These are phyloP conservation scores for Saksenaea oblongispora DNA, from an alignment of 371 early-diverging fungal genomes.

Conservation along the genomic window DNA sequence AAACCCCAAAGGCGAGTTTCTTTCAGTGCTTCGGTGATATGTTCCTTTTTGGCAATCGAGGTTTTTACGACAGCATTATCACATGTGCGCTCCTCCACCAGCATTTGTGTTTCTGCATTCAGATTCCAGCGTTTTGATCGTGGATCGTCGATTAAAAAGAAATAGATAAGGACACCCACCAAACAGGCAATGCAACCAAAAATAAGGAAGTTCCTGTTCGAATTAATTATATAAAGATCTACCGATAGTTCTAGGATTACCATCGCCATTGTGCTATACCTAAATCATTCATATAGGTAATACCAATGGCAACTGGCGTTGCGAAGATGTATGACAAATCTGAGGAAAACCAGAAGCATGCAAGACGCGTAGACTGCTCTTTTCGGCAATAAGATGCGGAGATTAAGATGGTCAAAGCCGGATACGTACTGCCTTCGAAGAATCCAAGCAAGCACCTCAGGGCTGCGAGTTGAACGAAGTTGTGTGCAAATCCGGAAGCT, in stretches of 20 bases:
- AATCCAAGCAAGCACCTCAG: conserved; percentile 40
- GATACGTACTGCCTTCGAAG: conserved; percentile 26
- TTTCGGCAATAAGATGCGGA: conserved; percentile 1
- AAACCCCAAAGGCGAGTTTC: conserved; percentile 27
- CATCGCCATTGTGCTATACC: conserved; percentile 27
- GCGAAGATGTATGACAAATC: conserved; percentile 39
- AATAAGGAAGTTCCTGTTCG: conserved; percentile 11
- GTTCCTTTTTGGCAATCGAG: conserved; percentile 20
- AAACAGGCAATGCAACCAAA: conserved; percentile 22
- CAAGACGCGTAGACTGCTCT: conserved; percentile 12
- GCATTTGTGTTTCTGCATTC: conserved; percentile 20
- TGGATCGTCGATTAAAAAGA: conserved; percentile 28
- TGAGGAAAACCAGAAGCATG: conserved; percentile 7
- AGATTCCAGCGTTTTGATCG: neutral
- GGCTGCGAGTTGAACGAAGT: conserved; percentile 35
- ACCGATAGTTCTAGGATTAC: conserved; percentile 13
- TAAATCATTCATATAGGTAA: conserved; percentile 16
- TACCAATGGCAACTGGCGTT: conserved; percentile 38
- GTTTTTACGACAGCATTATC: conserved; percentile 28
- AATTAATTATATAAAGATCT: neutral
- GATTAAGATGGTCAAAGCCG: conserved; percentile 3
- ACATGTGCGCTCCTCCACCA: conserved; percentile 16
- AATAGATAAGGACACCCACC: conserved; percentile 22
- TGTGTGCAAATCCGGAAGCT: conserved; percentile 20
- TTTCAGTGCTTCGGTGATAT: conserved; percentile 23